Evolutionary conservation across 768 basidiomycete species (phyloP), one percentile per base, ranked within the genome.

Genomic region (Xerocomellus dryophilus): DNA sequence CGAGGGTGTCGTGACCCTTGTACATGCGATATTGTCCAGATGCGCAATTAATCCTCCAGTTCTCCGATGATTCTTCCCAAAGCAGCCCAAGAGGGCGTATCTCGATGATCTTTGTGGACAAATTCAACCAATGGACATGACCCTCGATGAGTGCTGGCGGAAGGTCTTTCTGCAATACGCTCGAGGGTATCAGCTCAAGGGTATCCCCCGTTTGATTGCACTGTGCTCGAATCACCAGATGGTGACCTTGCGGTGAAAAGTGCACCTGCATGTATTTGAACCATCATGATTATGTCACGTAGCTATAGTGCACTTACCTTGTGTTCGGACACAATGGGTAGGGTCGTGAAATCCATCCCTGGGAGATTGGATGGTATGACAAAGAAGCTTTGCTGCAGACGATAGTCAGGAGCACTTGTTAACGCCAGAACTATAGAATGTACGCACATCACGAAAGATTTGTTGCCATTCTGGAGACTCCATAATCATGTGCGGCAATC

Each of bases 121-220:
- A 40, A 38, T 65, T 53, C 18, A 71, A 50, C 68, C 70, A 71
- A 34, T 68, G 68, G 15, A 45, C 50, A 25, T 60, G 56, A 4
- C 14, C 51, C 2, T 44, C 6, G 15, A 70, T 0, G 31, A 49
- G 48, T 2, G 48, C 15, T 9, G 36, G 7, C 1, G 36, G 42
- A 4, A 43, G 25, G 9, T 43, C 42, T 43, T 14, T 9, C 9
- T 2, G 3, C 17, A 43, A 9, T 9, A 29, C 0, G 5, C 5
- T 9, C 8, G 4, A 11, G 10, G 42, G 42, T 11, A 43, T 27
- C 23, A 43, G 8, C 25, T 43, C 15, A 2, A 43, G 10, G 7
- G n/a, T 11, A n/a, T 43, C 42, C 3, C 5, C 8, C 15, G 17
- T 5, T 17, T 43, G 20, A 5, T 27, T 27, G 23, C 10, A 8